A percentile compares a stretch with the other conserved stretches of the same genome.
phyloP scores from a whole-genome alignment of 805 yeast genomes.

The Ogataea corticis region DNA sequence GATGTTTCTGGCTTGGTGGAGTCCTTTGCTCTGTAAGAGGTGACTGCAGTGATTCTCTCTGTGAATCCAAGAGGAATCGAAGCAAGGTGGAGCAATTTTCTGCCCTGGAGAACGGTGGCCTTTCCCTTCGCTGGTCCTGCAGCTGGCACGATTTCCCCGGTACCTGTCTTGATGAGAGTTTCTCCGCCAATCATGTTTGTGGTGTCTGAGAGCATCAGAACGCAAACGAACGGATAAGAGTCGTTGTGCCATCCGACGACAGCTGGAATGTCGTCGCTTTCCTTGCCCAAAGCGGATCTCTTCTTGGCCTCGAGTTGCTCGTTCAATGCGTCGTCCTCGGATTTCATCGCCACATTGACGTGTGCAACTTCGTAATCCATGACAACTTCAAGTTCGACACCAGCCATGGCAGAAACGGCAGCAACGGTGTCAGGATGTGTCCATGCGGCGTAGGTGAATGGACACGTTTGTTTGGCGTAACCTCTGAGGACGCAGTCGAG shows the following conservation, averaged over 20 bases:
- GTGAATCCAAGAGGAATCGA: slow-evolving; percentile 42
- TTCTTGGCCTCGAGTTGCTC: slow-evolving; percentile 30
- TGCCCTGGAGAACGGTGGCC: slow-evolving; percentile 51
- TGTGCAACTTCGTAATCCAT: slow-evolving; percentile 62
- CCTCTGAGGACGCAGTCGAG: slow-evolving; percentile 54
- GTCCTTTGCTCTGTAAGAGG: slow-evolving; percentile 43
- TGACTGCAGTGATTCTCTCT: slow-evolving; percentile 46
- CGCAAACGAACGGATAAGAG: slow-evolving; percentile 66
- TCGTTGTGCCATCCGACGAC: slow-evolving; percentile 65
- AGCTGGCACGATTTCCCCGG: slow-evolving; percentile 34
- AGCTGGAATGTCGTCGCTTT: slow-evolving; percentile 46
- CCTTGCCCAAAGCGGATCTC: slow-evolving; percentile 24
- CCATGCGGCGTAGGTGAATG: slow-evolving; percentile 59
- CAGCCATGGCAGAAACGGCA: slow-evolving; percentile 57
- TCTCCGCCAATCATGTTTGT: slow-evolving; percentile 61
- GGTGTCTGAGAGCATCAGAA: slow-evolving; percentile 62
- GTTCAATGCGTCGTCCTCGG: slow-evolving; percentile 35
- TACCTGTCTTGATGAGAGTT: slow-evolving; percentile 51
- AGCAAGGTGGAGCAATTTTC: slow-evolving; percentile 47
- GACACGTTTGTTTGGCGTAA: slow-evolving; percentile 45
- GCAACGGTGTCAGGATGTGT: slow-evolving; percentile 56
- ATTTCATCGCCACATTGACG: slow-evolving; percentile 49
- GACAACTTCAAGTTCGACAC: slow-evolving; percentile 52
- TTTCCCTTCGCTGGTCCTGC: slow-evolving; percentile 50
- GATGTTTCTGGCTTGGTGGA: slow-evolving; percentile 38